These are phyloP conservation scores for Pseudogymnoascus sp. DNA, from an alignment of 2,329 filamentous ascomycete species.

Conservation along the genomic window DNA sequence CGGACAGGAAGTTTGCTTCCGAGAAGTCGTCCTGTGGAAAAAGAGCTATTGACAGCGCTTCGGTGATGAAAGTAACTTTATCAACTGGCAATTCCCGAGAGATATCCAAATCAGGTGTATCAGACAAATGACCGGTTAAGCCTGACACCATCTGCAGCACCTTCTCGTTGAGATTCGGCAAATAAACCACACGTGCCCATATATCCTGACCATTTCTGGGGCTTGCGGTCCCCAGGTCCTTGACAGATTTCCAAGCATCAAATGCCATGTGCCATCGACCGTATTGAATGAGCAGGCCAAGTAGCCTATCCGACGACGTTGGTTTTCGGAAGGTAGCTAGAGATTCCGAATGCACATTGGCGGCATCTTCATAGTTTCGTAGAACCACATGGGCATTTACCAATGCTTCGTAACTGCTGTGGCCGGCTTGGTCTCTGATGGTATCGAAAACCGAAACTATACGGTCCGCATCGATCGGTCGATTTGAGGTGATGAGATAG, in stretches of 20 bases:
- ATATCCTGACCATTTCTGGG: neutral
- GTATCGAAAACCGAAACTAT: constrained; percentile 39
- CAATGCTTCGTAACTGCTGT: constrained; percentile 38
- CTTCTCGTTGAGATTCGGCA: neutral
- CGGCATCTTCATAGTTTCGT: constrained; percentile 31
- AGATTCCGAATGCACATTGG: constrained; percentile 19
- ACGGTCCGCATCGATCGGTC: constrained; percentile 34
- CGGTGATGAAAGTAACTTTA: neutral
- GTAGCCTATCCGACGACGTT: constrained; percentile 17
- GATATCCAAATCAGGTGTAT: neutral
- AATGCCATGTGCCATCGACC: constrained; percentile 19
- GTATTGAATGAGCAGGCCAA: constrained; percentile 17
- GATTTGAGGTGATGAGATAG: constrained; percentile 34
- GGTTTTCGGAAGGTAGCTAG: neutral
- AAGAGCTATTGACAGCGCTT: neutral
- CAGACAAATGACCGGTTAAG: neutral
- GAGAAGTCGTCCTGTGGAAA: neutral
- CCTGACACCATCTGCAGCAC: neutral
- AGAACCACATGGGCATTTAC: constrained; percentile 38
- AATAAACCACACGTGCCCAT: neutral
- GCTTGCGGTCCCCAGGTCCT: neutral
- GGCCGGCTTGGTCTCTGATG: constrained; percentile 29
- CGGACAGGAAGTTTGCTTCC: neutral
- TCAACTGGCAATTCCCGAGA: neutral
- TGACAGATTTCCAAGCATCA: constrained; percentile 16